These are phyloP conservation scores for Ceratopteris richardii DNA, from an alignment of 75 land plant genomes.

Conservation along the genomic window DNA sequence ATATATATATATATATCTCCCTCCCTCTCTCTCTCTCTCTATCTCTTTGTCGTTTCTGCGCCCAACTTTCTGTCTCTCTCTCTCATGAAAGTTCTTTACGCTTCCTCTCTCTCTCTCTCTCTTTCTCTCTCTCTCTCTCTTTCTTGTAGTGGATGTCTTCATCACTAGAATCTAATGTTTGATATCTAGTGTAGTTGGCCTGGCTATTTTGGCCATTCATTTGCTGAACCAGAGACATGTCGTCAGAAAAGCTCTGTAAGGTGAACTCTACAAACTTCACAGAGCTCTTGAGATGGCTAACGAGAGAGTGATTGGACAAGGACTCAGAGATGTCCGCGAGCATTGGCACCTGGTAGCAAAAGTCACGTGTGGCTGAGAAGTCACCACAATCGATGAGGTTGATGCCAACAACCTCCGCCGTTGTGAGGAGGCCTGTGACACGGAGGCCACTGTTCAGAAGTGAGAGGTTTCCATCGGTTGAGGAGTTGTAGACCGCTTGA, in stretches of 20 bases:
- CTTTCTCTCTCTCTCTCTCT: no score
- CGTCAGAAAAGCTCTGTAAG: background rate
- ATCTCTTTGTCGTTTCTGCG: background rate
- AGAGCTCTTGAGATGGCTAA: no score
- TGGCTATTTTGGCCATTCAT: constrained; percentile 24
- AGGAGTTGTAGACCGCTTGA: constrained; percentile 13
- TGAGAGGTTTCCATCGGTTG: background rate
- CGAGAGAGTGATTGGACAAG: background rate
- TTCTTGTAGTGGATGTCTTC: no score
- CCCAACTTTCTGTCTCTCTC: background rate
- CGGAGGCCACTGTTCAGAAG: constrained; percentile 16
- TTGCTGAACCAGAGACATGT: constrained; percentile 7
- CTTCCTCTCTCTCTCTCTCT: background rate
- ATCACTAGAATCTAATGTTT: no score
- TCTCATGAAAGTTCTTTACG: no score
- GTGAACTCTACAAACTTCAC: background rate
- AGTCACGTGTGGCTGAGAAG: constrained; percentile 9
- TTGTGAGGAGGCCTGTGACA: background rate
- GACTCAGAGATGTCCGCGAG: background rate
- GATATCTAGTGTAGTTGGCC: no score
- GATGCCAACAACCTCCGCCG: constrained; percentile 7
- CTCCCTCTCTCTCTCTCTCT: background rate
- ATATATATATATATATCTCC: background rate
- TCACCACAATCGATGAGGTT: constrained; percentile 1
- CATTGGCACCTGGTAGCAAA: constrained; percentile 12